Percentiles rank a stretch among this genome's conserved stretches.
phyloP scores from a whole-genome alignment of 2,329 filamentous ascomycete species.

The Zymoseptoria ardabiliae region DNA sequence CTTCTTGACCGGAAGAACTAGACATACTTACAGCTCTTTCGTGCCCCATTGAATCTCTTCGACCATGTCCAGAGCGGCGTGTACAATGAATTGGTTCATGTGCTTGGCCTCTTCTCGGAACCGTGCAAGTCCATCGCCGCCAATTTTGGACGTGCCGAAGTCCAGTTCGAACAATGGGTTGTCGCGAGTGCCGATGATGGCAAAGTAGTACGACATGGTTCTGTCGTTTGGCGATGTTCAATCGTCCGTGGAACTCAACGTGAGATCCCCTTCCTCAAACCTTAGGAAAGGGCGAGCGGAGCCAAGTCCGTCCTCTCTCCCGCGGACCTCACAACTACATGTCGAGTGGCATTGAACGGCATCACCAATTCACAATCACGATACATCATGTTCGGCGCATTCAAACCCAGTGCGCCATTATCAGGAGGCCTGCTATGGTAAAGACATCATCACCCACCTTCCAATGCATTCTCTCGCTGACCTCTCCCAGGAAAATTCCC shows the following conservation, averaged over 20 bases:
- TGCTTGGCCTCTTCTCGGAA: conserved; percentile 84
- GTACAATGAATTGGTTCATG: conserved; percentile 95
- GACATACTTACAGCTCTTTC: conserved; percentile 62
- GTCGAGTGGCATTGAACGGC: not conserved
- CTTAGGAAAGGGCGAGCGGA: not conserved
- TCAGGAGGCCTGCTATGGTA: conserved; percentile 79
- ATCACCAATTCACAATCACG: conserved; percentile 1
- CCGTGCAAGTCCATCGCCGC: conserved; percentile 83
- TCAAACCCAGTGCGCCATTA: conserved; percentile 70
- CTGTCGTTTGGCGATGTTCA: not conserved
- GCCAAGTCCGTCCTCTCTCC: conserved; percentile 14
- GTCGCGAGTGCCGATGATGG: conserved; percentile 90
- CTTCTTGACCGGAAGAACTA: too few relatives aligned
- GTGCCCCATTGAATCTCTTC: conserved; percentile 94
- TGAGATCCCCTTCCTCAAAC: not conserved
- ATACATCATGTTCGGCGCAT: conserved; percentile 67
- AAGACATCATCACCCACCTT: conserved; percentile 9
- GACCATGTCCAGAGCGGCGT: conserved; percentile 87
- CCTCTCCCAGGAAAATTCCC: conserved; percentile 72
- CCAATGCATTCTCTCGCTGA: not conserved
- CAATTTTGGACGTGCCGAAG: conserved; percentile 92
- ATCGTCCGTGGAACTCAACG: not conserved
- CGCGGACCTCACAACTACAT: conserved; percentile 9
- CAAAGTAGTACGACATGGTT: conserved; percentile 95
- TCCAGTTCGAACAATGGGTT: conserved; percentile 95